A percentile compares a stretch with the other conserved stretches of the same genome.
Conservation (phyloP, 2,329 filamentous ascomycete species). For the Hypoxylon sp. region DNA sequence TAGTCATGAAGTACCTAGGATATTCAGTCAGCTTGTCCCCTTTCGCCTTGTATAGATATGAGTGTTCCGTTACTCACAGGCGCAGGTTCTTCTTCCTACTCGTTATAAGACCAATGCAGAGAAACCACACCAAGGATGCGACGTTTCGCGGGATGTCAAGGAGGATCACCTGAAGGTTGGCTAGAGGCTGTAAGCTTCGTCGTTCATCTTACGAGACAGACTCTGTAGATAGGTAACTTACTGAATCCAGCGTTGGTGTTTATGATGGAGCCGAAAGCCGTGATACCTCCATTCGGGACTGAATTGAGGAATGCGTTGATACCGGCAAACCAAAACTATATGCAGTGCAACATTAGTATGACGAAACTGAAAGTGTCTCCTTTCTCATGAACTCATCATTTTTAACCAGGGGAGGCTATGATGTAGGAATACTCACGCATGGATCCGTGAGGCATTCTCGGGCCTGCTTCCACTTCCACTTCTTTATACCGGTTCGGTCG, state of each 20-base stretch:
- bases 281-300: conserved; percentile 50
- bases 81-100: conserved; percentile 48
- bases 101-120: conserved; percentile 47
- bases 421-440: conserved; percentile 34
- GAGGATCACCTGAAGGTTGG: conserved; percentile 49
- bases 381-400: no score
- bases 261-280: conserved; percentile 48
- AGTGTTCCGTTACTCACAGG: conserved; percentile 36
- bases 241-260: conserved; percentile 50
- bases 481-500: conserved; percentile 49
- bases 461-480: conserved; percentile 51
- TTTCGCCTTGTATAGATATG: background rate
- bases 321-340: conserved; percentile 50
- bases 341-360: conserved; percentile 4
- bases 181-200: conserved; percentile 28
- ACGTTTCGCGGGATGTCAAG: conserved; percentile 48
- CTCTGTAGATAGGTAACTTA: conserved; percentile 31
- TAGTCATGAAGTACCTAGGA: conserved; percentile 50
- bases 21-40: conserved; percentile 2
- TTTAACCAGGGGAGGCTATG: background rate
- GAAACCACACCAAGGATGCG: conserved; percentile 49
- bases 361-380: background rate
- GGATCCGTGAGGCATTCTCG: conserved; percentile 49
- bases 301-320: conserved; percentile 50
- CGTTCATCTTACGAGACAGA: no score